These are phyloP conservation scores for Chaetomium olivaceum DNA, from an alignment of 2,329 filamentous ascomycete species.

Conservation along the genomic window DNA sequence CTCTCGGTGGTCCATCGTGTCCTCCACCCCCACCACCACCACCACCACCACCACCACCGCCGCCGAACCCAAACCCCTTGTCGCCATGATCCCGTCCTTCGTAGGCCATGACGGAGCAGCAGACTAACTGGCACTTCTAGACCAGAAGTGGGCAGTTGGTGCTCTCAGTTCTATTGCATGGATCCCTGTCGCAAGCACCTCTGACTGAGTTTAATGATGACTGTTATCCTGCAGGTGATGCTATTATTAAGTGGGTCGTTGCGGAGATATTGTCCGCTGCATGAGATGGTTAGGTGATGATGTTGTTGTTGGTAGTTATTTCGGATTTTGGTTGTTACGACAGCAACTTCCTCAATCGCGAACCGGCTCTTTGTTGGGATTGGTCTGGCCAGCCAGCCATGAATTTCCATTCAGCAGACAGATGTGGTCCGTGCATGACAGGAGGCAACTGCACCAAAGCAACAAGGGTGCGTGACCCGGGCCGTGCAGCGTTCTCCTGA, in stretches of 20 bases:
- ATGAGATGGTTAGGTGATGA: not conserved
- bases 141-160: not conserved
- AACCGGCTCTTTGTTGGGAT: constrained; percentile 6
- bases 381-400: not conserved
- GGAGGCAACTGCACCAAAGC: not conserved
- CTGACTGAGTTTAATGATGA: not conserved
- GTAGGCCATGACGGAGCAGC: constrained; percentile 27
- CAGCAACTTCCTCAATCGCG: not conserved
- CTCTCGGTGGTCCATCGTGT: constrained; percentile 30
- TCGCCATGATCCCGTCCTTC: constrained; percentile 29
- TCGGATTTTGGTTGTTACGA: not conserved
- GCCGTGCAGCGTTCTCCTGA: not conserved
- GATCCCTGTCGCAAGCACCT: not conserved
- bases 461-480: not conserved
- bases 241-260: not conserved
- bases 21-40: constrained; percentile 24
- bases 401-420: not conserved
- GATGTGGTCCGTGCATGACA: not conserved
- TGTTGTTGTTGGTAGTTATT: not conserved
- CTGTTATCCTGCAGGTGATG: constrained; percentile 9
- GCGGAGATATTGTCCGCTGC: not conserved
- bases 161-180: constrained; percentile 3
- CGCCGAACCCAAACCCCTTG: constrained; percentile 24
- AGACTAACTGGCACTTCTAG: not conserved
- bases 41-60: constrained; percentile 19